Conservation (phyloP, 2,329 filamentous ascomycete species). For the Orbilia javanica region DNA sequence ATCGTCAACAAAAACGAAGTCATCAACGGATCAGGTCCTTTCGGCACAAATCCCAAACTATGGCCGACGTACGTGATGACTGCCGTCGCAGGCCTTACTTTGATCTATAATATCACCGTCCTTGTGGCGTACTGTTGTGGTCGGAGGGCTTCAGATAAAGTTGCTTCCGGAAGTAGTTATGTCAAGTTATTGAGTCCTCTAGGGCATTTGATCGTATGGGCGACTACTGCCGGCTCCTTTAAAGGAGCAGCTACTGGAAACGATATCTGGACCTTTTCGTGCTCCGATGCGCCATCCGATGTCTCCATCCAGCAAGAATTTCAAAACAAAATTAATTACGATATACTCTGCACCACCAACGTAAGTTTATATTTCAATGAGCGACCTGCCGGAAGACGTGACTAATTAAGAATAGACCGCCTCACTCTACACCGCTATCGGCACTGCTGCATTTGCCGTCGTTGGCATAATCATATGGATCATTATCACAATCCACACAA, state of each 20-base stretch:
- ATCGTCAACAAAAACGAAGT: slow-evolving; percentile 43
- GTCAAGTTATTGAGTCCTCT: slow-evolving; percentile 48
- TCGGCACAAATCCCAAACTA: slow-evolving; percentile 54
- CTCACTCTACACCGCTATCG: slow-evolving; percentile 41
- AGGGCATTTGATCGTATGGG: slow-evolving; percentile 52
- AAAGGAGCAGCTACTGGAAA: slow-evolving; percentile 30
- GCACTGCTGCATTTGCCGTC: slow-evolving; percentile 39
- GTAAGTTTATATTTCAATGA: slow-evolving; percentile 9
- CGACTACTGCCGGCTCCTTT: slow-evolving; percentile 31
- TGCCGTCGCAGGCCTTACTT: slow-evolving; percentile 10
- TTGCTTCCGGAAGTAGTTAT: slow-evolving; percentile 32
- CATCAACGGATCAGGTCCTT: slow-evolving; percentile 49
- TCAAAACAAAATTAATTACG: slow-evolving; percentile 43
- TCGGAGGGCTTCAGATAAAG: slow-evolving; percentile 43
- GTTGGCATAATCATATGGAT: slow-evolving; percentile 49
- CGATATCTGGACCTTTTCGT: slow-evolving; percentile 54
- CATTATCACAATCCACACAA: slow-evolving; percentile 21
- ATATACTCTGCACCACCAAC: slow-evolving; percentile 41
- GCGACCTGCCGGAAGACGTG: neutral
- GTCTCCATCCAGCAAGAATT: slow-evolving; percentile 46
- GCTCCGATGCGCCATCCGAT: slow-evolving; percentile 40
- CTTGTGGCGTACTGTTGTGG: slow-evolving; percentile 49
- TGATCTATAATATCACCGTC: slow-evolving; percentile 41
- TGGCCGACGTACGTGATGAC: slow-evolving; percentile 55
- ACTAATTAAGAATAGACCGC: slow-evolving; percentile 33